Conservation (phyloP, 2,329 filamentous ascomycete genomes). For the Proliferodiscus dingleyae region DNA sequence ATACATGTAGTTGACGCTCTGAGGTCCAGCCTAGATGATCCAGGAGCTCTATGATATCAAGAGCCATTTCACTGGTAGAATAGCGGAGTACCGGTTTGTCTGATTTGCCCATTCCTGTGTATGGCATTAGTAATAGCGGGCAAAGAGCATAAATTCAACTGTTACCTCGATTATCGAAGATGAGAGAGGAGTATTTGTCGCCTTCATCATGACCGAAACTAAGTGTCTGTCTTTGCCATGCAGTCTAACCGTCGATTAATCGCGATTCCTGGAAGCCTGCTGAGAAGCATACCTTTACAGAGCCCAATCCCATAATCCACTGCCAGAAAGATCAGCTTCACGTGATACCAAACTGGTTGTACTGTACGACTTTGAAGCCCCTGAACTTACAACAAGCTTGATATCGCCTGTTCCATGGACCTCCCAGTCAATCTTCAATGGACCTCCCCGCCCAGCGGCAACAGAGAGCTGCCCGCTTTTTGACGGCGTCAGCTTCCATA, state of each 20-base stretch:
- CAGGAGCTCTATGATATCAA: constrained; percentile 66
- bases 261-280: neutral
- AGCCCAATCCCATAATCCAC: constrained; percentile 79
- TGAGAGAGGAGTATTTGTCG: constrained; percentile 65
- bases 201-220: constrained; percentile 71
- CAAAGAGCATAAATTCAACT: neutral
- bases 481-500: constrained; percentile 66
- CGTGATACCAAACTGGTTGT: constrained; percentile 6
- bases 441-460: constrained; percentile 67
- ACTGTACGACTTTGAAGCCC: neutral
- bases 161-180: constrained; percentile 72
- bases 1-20: constrained; percentile 57
- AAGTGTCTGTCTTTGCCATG: constrained; percentile 80
- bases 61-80: constrained; percentile 80
- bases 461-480: constrained; percentile 57
- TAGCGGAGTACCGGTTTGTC: constrained; percentile 75
- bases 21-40: constrained; percentile 65
- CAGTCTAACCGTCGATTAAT: constrained; percentile 36
- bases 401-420: constrained; percentile 70
- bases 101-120: constrained; percentile 63
- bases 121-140: neutral
- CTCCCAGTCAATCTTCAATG: constrained; percentile 72
- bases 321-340: constrained; percentile 33
- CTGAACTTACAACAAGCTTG: constrained; percentile 59
- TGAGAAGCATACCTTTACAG: constrained; percentile 40